Evolutionary conservation across 306 rosid species (phyloP), one percentile per base, ranked within the genome.

Genomic region (Macrotyloma uniflorum): DNA sequence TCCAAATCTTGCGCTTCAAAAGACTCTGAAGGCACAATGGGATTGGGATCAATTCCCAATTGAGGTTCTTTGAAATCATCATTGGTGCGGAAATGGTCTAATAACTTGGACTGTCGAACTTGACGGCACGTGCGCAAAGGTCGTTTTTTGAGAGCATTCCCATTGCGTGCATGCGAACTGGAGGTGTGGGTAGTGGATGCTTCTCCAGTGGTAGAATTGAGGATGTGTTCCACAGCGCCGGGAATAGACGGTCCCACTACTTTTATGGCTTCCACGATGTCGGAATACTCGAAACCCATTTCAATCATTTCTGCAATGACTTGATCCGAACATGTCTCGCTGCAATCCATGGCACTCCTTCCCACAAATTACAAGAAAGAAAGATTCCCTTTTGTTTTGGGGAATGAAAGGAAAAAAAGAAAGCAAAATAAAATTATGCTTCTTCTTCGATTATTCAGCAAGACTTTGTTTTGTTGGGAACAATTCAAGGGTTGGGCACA

Each of bases 41-140:
- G 8, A 28, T 58, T 40, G 18, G 61, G 4, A 19, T 64, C 59
- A 81, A 50, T 10, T 18, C 36, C 70, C 67, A 47, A 70, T 13
- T 12, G 78, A 54, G 83, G 73, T 63, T 84, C 83, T 45, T 87
- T 71, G 62, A 65, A 72, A 57, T 50, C 75, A 18, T 50, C 79
- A 22, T 61, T 55, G 53, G 88, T 53, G 63, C 79, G 88, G 67
- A 90, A 89, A 83, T 89, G 98, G 32, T 88, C 88, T 51, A 91
- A 51, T 38, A 90, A 85, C 82, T 89, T 89, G 15, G 94, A 87
- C 77, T 94, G 95, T 14, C 90, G 88, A 85, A 72, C 83, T 50
- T 73, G 84, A 73, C 51, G 47, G 2, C 74, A 78, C 32, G 78
- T 38, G 24, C 87, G 62, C 65, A 83, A 23, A 70, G 83, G 40